Percentiles rank a stretch among this genome's conserved stretches.
Conservation (phyloP, 306 rosid genomes). For the Chamaecrista fasciculata region DNA sequence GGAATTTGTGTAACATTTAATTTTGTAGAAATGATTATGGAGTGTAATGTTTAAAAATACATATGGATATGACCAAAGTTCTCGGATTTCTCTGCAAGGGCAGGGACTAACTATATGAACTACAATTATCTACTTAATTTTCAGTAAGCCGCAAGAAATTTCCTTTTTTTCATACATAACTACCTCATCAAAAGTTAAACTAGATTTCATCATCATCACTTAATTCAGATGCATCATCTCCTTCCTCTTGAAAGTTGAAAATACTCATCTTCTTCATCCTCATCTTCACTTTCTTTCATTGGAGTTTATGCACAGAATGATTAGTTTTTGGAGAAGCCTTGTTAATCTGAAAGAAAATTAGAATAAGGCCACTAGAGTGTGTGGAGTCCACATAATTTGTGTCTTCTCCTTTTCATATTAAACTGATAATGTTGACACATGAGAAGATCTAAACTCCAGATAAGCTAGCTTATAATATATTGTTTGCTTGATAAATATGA, state of each 20-base stretch:
- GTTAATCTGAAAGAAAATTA: slow-evolving; percentile 51
- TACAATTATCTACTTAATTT: slow-evolving; percentile 8
- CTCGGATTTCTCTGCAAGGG: neutral
- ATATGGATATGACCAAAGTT: slow-evolving; percentile 22
- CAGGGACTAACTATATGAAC: slow-evolving; percentile 14
- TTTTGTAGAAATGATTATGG: neutral
- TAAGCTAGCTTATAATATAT: too few relatives aligned
- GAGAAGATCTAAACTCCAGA: too few relatives aligned
- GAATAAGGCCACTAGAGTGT: neutral
- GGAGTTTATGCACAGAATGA: slow-evolving; percentile 32
- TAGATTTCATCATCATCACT: slow-evolving; percentile 72
- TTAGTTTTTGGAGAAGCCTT: slow-evolving; percentile 52
- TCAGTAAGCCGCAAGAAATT: neutral
- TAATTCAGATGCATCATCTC: slow-evolving; percentile 69
- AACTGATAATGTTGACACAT: too few relatives aligned
- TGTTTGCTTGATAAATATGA: too few relatives aligned
- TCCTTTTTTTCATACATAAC: slow-evolving; percentile 3
- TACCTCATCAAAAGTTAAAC: slow-evolving; percentile 27
- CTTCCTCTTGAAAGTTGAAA: slow-evolving; percentile 56
- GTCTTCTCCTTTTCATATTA: too few relatives aligned
- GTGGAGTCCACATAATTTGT: too few relatives aligned
- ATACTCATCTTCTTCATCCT: slow-evolving; percentile 52
- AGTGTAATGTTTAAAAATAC: slow-evolving; percentile 4
- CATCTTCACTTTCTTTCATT: slow-evolving; percentile 48
- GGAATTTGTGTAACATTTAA: too few relatives aligned